Percentiles rank a stretch among this genome's conserved stretches.
Evolutionary conservation across 2,329 filamentous ascomycete species (phyloP).

Genomic region (Exserohilum turcica): DNA sequence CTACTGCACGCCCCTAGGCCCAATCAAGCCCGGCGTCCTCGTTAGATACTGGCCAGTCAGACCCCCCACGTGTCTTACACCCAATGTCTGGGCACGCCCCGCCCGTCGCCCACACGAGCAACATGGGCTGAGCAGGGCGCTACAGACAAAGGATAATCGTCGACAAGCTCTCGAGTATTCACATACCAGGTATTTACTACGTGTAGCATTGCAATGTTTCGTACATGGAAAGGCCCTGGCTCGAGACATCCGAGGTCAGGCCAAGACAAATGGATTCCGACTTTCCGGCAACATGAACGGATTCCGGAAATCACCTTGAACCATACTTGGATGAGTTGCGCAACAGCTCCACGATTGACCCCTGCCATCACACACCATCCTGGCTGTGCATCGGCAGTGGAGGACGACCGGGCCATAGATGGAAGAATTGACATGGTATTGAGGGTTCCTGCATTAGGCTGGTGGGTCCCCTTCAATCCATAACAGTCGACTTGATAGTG

Average conservation of each 20-base stretch:
- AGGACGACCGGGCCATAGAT: background rate
- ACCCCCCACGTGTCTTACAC: conserved; percentile 8
- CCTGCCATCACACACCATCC: background rate
- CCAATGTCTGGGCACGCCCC: conserved; percentile 14
- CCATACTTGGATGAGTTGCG: too few relatives aligned
- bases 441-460: conserved; percentile 14
- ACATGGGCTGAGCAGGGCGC: conserved; percentile 9
- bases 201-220: too few relatives aligned
- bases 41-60: conserved; percentile 27
- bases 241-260: too few relatives aligned
- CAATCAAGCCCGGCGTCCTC: conserved; percentile 21
- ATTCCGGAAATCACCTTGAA: too few relatives aligned
- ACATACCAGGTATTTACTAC: too few relatives aligned
- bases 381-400: conserved; percentile 1
- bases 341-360: too few relatives aligned
- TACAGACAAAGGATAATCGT: conserved; percentile 1
- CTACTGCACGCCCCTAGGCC: conserved; percentile 24
- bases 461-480: background rate
- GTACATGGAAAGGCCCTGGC: too few relatives aligned
- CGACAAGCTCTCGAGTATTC: too few relatives aligned
- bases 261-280: too few relatives aligned
- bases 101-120: conserved; percentile 9
- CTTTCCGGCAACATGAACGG: too few relatives aligned
- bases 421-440: background rate
- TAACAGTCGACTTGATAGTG: background rate